Percentiles rank a stretch among this genome's conserved stretches.
phyloP scores from a whole-genome alignment of 257 asterid species.

The Solanum phureja region DNA sequence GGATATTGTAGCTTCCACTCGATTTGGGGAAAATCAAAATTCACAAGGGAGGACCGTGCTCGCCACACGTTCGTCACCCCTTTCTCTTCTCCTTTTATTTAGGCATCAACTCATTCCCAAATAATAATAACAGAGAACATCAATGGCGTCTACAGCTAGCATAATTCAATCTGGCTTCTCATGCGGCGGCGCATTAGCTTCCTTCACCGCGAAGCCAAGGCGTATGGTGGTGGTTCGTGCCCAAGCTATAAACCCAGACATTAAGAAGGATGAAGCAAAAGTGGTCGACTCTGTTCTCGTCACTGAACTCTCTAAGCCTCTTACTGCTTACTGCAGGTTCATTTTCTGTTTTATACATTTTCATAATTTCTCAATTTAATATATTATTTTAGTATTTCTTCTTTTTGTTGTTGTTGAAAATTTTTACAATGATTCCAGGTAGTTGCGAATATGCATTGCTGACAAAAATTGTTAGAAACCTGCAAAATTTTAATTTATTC shows the following conservation, averaged over 20 bases:
- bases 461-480: not conserved
- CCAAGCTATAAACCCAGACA: slow-evolving; percentile 61
- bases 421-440: not conserved
- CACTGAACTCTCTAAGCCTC: slow-evolving; percentile 69
- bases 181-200: slow-evolving; percentile 10
- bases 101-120: not conserved
- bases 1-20: not conserved
- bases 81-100: not conserved
- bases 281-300: slow-evolving; percentile 78
- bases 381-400: not conserved
- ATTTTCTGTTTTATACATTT: not conserved
- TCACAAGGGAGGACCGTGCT: slow-evolving; percentile 20
- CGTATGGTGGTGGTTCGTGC: slow-evolving; percentile 74
- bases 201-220: slow-evolving; percentile 15
- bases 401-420: not conserved
- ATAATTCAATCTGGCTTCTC: slow-evolving; percentile 18
- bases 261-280: slow-evolving; percentile 76
- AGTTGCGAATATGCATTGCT: not conserved
- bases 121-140: not conserved
- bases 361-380: not conserved
- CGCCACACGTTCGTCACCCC: slow-evolving; percentile 37
- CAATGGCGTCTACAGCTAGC: slow-evolving; percentile 46
- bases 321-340: slow-evolving; percentile 94
- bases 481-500: not conserved
- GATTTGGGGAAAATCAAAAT: not conserved